phyloP scores from a whole-genome alignment of 176 grass and related monocot genomes.

The Microstegium vimineum region DNA sequence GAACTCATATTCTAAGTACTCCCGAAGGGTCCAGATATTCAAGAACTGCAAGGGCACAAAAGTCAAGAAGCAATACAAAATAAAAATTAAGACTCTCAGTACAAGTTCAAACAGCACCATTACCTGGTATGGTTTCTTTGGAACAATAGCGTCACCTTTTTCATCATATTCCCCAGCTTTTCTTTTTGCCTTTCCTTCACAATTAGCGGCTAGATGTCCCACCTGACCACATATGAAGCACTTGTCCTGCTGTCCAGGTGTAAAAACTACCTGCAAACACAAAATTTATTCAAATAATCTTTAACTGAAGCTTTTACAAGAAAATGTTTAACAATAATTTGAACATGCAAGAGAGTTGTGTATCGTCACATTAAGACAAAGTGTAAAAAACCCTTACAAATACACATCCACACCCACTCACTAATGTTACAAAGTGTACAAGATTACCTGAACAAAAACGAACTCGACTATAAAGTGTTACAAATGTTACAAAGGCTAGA shows the following conservation, averaged over 20 bases:
- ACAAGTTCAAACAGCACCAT: slow-evolving; percentile 15
- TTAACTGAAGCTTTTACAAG: neutral
- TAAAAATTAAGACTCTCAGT: neutral
- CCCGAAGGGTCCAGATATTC: slow-evolving; percentile 95
- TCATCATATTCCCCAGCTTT: slow-evolving; percentile 91
- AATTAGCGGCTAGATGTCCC: slow-evolving; percentile 86
- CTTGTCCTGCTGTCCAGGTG: slow-evolving; percentile 88
- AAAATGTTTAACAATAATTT: neutral
- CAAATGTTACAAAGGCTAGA: too few relatives aligned
- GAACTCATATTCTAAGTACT: slow-evolving; percentile 93
- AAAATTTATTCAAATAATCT: slow-evolving; percentile 30
- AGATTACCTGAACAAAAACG: neutral
- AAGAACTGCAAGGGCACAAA: slow-evolving; percentile 56
- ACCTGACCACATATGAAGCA: slow-evolving; percentile 94
- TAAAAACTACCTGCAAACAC: slow-evolving; percentile 77
- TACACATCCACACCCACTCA: neutral
- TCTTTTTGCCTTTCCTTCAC: slow-evolving; percentile 87
- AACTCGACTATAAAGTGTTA: too few relatives aligned
- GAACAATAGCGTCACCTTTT: slow-evolving; percentile 56
- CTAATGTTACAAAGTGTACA: neutral
- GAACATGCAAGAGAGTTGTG: neutral
- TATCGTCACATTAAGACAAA: neutral
- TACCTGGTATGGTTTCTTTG: slow-evolving; percentile 98
- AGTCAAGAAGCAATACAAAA: neutral
- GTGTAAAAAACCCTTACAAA: neutral